A percentile compares a stretch with the other conserved stretches of the same genome.
These are phyloP conservation scores for Iris macrosiphon DNA, from an alignment of 106 monocot species.

Conservation along the genomic window DNA sequence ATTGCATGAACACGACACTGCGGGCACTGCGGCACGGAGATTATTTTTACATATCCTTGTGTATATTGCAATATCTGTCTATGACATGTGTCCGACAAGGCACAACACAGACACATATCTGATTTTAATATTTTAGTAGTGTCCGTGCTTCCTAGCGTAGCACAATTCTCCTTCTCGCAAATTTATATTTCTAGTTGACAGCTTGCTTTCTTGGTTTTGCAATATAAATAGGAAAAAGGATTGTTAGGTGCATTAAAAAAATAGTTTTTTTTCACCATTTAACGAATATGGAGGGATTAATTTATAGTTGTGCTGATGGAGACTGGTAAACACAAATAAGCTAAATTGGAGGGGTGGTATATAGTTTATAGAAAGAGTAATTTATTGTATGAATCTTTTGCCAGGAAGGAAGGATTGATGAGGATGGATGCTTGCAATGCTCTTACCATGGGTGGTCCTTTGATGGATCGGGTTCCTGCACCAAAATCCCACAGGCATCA, in stretches of 20 bases:
- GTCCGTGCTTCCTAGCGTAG: too few species aligned
- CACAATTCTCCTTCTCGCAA: neutral
- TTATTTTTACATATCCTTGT: too few species aligned
- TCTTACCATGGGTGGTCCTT: constrained; percentile 99
- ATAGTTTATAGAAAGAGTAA: neutral
- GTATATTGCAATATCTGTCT: too few species aligned
- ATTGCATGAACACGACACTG: too few species aligned
- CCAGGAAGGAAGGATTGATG: constrained; percentile 97
- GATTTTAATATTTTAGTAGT: too few species aligned
- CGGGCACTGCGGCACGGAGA: too few species aligned
- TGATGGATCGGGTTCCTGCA: constrained; percentile 65
- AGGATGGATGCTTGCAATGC: constrained; percentile 90
- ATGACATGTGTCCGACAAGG: too few species aligned
- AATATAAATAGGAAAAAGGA: too few species aligned
- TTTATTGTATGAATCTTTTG: neutral
- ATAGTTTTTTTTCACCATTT: neutral
- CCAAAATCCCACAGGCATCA: constrained; percentile 74
- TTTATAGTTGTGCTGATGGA: neutral
- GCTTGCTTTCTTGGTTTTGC: neutral
- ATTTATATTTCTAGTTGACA: neutral
- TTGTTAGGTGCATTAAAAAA: too few species aligned
- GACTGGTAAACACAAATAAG: neutral
- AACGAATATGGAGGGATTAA: too few species aligned
- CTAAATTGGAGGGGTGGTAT: neutral
- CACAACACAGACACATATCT: too few species aligned